Conservation (phyloP, 2,329 filamentous ascomycete genomes). For the Tolypocladium nubicola region DNA sequence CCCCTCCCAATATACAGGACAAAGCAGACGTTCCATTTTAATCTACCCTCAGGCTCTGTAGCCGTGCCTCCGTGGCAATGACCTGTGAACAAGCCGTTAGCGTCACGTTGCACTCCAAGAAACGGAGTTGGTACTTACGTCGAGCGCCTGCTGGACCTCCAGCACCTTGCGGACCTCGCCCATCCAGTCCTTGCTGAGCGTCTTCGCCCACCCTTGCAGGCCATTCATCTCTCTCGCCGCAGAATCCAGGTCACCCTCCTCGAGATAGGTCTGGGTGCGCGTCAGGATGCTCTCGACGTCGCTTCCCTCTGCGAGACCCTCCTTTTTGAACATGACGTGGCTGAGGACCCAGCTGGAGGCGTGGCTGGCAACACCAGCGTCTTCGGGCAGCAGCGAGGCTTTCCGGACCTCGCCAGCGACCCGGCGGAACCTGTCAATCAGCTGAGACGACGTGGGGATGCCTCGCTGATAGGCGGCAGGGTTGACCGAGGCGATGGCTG, state of each 20-base stretch:
- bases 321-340: conserved; percentile 95
- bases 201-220: conserved; percentile 89
- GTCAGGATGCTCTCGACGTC: conserved; percentile 92
- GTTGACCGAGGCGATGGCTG: conserved; percentile 94
- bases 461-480: conserved; percentile 88
- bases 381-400: conserved; percentile 81
- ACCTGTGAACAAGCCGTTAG: conserved; percentile 40
- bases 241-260: conserved; percentile 85
- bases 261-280: conserved; percentile 77
- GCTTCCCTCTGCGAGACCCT: conserved; percentile 67
- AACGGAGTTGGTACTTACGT: conserved; percentile 50
- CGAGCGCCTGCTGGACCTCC: conserved; percentile 91
- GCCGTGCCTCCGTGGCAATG: conserved; percentile 78
- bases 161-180: conserved; percentile 82
- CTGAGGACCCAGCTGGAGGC: conserved; percentile 82
- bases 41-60: conserved; percentile 80
- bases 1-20: conserved; percentile 24
- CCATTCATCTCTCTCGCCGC: conserved; percentile 94
- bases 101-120: background rate
- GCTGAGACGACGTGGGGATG: conserved; percentile 69
- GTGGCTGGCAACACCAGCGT: conserved; percentile 90
- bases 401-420: conserved; percentile 91
- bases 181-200: conserved; percentile 88
- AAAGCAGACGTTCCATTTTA: conserved; percentile 30
- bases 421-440: conserved; percentile 91